Percentiles rank a stretch among this genome's conserved stretches.
phyloP scores from a whole-genome alignment of 208 protist species.

The Leishmania tropica region DNA sequence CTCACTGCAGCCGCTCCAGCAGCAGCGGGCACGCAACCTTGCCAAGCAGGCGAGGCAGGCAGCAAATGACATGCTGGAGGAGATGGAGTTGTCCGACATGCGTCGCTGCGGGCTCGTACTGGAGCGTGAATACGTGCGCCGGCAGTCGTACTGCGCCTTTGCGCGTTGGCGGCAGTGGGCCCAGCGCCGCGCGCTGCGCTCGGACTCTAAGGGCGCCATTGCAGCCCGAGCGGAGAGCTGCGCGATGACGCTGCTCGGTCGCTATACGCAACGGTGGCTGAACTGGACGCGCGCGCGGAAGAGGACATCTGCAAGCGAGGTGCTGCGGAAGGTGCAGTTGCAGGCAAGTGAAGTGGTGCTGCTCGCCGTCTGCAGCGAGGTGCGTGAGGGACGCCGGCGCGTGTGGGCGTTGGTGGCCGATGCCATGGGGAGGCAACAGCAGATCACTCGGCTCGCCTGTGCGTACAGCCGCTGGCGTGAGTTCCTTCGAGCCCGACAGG shows the following conservation, averaged over 20 bases:
- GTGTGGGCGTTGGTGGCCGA: neutral
- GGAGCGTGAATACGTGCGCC: slow-evolving; percentile 12
- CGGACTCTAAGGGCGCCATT: neutral
- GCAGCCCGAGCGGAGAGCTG: neutral
- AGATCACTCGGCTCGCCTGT: neutral
- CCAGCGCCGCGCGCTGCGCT: slow-evolving; percentile 11
- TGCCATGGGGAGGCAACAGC: slow-evolving; percentile 4
- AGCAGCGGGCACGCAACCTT: slow-evolving; percentile 12
- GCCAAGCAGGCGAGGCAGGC: slow-evolving; percentile 3
- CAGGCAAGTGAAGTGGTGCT: slow-evolving; percentile 6
- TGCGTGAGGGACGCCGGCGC: neutral
- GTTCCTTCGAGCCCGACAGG: slow-evolving; percentile 4
- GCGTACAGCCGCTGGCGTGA: slow-evolving; percentile 29
- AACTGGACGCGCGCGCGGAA: neutral
- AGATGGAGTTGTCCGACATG: slow-evolving; percentile 17
- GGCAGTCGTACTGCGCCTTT: neutral
- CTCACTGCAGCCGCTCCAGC: slow-evolving; percentile 29
- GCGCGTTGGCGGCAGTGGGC: slow-evolving; percentile 36
- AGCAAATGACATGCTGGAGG: slow-evolving; percentile 22
- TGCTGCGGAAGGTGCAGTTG: slow-evolving; percentile 22
- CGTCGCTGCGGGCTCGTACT: slow-evolving; percentile 22
- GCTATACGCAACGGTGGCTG: slow-evolving; percentile 20
- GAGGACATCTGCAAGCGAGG: neutral
- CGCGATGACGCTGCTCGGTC: slow-evolving; percentile 5
- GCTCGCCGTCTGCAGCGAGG: slow-evolving; percentile 5